Evolutionary conservation across 352 stramenopile species (phyloP).

Genomic region (Phytopythium boreale): DNA sequence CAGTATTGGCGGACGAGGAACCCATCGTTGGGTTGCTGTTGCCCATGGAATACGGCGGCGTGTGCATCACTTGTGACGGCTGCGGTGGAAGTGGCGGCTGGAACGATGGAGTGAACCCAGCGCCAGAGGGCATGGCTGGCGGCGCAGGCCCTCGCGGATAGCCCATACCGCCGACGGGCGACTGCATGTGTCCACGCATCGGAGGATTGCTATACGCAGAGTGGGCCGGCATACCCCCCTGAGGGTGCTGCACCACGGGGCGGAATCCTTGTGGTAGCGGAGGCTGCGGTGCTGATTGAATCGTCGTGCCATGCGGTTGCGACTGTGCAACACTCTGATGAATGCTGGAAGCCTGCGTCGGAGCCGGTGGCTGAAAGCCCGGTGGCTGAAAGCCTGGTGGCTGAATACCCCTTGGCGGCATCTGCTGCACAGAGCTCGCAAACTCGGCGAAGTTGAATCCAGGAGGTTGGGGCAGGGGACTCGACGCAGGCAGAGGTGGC

Average conservation of each 20-base stretch:
- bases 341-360: slow-evolving; percentile 6
- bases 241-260: not conserved
- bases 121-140: not conserved
- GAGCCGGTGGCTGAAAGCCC: slow-evolving; percentile 6
- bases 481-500: not conserved
- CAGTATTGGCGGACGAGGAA: not conserved
- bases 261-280: slow-evolving; percentile 4
- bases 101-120: slow-evolving; percentile 1
- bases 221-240: not conserved
- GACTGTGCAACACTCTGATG: not conserved
- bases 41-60: not conserved
- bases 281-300: slow-evolving; percentile 2
- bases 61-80: slow-evolving; percentile 7
- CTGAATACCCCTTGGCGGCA: not conserved
- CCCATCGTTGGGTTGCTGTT: slow-evolving; percentile 11
- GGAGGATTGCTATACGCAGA: not conserved
- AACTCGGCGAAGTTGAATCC: slow-evolving; percentile 48
- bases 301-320: not conserved
- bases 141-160: not conserved
- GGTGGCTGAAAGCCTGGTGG: not conserved
- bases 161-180: not conserved
- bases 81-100: slow-evolving; percentile 28
- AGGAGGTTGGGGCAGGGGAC: not conserved
- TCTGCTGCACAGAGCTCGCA: slow-evolving; percentile 35
- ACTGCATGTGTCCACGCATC: not conserved